These are phyloP conservation scores for Diaporthe velutina DNA, from an alignment of 2,329 filamentous ascomycete species.

Conservation along the genomic window DNA sequence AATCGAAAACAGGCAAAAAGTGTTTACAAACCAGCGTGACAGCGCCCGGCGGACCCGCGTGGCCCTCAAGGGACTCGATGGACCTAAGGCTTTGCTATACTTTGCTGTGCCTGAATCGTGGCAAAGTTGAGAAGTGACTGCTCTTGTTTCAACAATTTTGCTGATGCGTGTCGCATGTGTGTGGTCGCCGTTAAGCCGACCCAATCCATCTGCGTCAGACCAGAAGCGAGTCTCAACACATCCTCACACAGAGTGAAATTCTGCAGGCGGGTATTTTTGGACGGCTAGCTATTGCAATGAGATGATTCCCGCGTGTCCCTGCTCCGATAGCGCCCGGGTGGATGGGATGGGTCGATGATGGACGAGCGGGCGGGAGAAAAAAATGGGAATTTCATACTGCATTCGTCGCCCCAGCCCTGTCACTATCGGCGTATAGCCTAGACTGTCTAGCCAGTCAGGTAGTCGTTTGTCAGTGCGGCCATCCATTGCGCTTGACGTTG, in stretches of 20 bases:
- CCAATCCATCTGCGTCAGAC: slow-evolving; percentile 23
- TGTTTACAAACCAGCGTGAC: slow-evolving; percentile 6
- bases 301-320: slow-evolving; percentile 10
- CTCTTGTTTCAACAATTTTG: slow-evolving; percentile 16
- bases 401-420: slow-evolving; percentile 11
- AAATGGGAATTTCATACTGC: not conserved
- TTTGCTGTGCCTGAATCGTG: not conserved
- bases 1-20: slow-evolving; percentile 14
- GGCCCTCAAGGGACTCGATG: not conserved
- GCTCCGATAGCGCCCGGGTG: slow-evolving; percentile 30
- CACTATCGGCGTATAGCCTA: too few species aligned
- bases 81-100: not conserved
- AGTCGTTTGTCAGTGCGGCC: not conserved
- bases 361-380: slow-evolving; percentile 13
- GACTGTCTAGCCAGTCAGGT: not conserved
- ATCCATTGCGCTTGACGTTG: not conserved
- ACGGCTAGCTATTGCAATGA: not conserved
- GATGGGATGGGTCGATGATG: slow-evolving; percentile 12
- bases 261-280: slow-evolving; percentile 1
- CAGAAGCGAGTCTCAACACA: not conserved
- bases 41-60: slow-evolving; percentile 4
- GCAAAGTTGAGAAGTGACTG: not conserved
- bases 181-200: slow-evolving; percentile 34
- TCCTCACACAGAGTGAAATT: not conserved
- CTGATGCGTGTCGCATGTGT: slow-evolving; percentile 23